phyloP scores from a whole-genome alignment of 495 filamentous ascomycete species.

The Penicillium daleae region DNA sequence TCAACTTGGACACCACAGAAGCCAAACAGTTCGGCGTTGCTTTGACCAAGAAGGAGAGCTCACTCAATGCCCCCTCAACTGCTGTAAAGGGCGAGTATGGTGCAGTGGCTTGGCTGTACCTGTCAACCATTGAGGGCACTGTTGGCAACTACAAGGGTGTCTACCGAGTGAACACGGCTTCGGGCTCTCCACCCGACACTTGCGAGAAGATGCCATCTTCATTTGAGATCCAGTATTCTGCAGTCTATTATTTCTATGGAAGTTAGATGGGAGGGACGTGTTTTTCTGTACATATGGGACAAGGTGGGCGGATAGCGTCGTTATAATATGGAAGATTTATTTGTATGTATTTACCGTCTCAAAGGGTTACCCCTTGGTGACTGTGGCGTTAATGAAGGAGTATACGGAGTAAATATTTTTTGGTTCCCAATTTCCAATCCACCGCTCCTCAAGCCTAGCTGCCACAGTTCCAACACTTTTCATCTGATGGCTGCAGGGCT shows the following conservation, averaged over 20 bases:
- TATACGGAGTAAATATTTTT: not conserved
- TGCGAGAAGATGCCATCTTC: constrained; percentile 64
- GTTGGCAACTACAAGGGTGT: constrained; percentile 69
- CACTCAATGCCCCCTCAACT: constrained; percentile 59
- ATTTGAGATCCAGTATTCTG: constrained; percentile 80
- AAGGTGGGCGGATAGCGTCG: constrained; percentile 9
- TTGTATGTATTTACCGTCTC: constrained; percentile 5
- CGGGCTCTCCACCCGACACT: constrained; percentile 74
- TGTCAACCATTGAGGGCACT: constrained; percentile 55
- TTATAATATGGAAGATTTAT: no score
- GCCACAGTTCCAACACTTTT: not conserved
- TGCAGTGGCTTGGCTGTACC: constrained; percentile 62
- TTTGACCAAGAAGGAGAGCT: constrained; percentile 60
- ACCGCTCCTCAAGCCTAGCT: not conserved
- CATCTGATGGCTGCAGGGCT: constrained; percentile 31
- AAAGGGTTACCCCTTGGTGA: not conserved
- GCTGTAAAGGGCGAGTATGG: constrained; percentile 59
- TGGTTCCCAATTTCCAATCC: not conserved
- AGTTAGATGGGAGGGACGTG: constrained; percentile 35
- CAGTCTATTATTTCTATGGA: constrained; percentile 69
- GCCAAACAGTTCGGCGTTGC: constrained; percentile 61
- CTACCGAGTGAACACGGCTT: constrained; percentile 85
- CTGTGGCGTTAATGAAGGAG: constrained; percentile 18
- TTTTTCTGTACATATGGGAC: constrained; percentile 20
- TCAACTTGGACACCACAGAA: constrained; percentile 68